Conservation (phyloP, 805 yeast genomes). For the Blastobotrys chiropterorum region DNA sequence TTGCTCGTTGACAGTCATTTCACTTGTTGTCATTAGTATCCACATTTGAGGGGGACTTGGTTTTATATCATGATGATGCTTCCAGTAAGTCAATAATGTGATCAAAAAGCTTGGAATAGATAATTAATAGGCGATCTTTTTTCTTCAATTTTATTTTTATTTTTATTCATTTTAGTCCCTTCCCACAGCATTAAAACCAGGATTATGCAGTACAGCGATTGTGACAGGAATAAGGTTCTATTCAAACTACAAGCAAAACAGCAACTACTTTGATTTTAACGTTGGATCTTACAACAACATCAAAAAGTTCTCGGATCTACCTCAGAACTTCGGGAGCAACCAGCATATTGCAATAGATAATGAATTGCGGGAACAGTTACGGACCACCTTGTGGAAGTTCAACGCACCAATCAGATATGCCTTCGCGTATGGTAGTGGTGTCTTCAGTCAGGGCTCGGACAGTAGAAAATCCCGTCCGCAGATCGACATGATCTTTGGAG, state of each 20-base stretch:
- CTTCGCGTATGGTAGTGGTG: conserved; percentile 95
- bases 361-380: conserved; percentile 40
- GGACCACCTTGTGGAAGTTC: conserved; percentile 49
- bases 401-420: conserved; percentile 70
- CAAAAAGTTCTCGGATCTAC: conserved; percentile 39
- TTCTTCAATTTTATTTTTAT: too few species aligned
- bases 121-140: too few species aligned
- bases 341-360: conserved; percentile 46
- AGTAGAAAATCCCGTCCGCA: conserved; percentile 47
- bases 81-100: too few species aligned
- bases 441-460: conserved; percentile 63
- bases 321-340: conserved; percentile 53
- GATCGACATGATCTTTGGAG: conserved; percentile 80
- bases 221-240: neutral
- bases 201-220: neutral
- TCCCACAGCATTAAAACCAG: neutral
- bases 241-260: neutral
- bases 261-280: conserved; percentile 1
- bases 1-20: too few species aligned
- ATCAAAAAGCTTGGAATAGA: too few species aligned
- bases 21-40: too few species aligned
- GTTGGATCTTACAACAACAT: conserved; percentile 43
- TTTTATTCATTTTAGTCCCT: too few species aligned
- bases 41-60: too few species aligned
- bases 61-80: too few species aligned